These are phyloP conservation scores for Arthroderma sp. DNA, from an alignment of 2,329 filamentous ascomycete genomes.

Conservation along the genomic window DNA sequence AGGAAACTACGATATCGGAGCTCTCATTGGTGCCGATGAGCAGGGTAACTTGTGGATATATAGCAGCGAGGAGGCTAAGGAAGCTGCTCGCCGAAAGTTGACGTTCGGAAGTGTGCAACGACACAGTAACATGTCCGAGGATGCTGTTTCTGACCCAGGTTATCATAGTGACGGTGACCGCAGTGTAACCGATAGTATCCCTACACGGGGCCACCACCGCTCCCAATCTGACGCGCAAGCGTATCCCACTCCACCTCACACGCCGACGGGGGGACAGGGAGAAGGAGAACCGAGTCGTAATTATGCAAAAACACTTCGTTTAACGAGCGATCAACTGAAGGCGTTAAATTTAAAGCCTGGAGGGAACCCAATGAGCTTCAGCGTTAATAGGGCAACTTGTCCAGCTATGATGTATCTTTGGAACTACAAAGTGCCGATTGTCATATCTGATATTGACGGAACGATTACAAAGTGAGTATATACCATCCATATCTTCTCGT, in stretches of 20 bases:
- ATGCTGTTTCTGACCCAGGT: slow-evolving; percentile 81
- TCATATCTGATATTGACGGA: slow-evolving; percentile 96
- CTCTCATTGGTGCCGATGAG: slow-evolving; percentile 87
- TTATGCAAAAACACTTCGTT: slow-evolving; percentile 87
- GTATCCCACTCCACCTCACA: slow-evolving; percentile 46
- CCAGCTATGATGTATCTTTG: slow-evolving; percentile 87
- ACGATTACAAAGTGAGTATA: slow-evolving; percentile 72
- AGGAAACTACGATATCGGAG: slow-evolving; percentile 90
- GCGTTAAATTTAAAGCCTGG: slow-evolving; percentile 67
- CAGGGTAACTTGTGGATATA: slow-evolving; percentile 99
- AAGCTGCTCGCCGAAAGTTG: slow-evolving; percentile 60
- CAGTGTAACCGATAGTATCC: slow-evolving; percentile 53
- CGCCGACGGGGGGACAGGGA: slow-evolving; percentile 33
- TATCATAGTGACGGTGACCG: slow-evolving; percentile 78
- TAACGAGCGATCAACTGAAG: slow-evolving; percentile 93
- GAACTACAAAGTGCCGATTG: slow-evolving; percentile 80
- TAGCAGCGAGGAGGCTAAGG: slow-evolving; percentile 90
- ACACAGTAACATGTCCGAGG: slow-evolving; percentile 45
- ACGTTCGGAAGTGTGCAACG: slow-evolving; percentile 40
- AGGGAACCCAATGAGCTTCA: slow-evolving; percentile 91
- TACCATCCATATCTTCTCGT: neutral
- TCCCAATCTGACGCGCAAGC: slow-evolving; percentile 59
- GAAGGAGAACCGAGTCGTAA: slow-evolving; percentile 63
- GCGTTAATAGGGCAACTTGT: slow-evolving; percentile 87
- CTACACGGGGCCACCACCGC: slow-evolving; percentile 33